A percentile compares a stretch with the other conserved stretches of the same genome.
Evolutionary conservation across 257 asterid species (phyloP).

Genomic region (Nicotiana tomentosiformis): DNA sequence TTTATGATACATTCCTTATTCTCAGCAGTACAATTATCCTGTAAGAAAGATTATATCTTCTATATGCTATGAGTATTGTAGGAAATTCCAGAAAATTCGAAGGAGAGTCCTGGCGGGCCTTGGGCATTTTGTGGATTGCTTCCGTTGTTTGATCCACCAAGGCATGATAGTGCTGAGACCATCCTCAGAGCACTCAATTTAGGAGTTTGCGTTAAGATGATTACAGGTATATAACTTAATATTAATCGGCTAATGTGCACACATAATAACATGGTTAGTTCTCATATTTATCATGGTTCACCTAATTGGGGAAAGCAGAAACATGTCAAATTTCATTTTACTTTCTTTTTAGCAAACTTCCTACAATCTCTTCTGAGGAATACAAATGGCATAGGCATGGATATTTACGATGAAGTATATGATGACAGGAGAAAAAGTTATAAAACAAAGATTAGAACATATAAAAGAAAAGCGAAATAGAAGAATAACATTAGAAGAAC

Average conservation of each 20-base stretch:
- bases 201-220: conserved; percentile 30
- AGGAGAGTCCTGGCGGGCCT: conserved; percentile 24
- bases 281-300: not conserved
- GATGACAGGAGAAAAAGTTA: not conserved
- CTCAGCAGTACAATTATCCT: not conserved
- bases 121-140: conserved; percentile 29
- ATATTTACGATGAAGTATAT: not conserved
- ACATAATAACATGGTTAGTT: not conserved
- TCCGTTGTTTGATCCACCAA: conserved; percentile 32
- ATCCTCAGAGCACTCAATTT: conserved; percentile 26
- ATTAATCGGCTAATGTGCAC: not conserved
- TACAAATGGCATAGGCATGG: not conserved
- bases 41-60: not conserved
- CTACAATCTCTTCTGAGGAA: not conserved
- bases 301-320: not conserved
- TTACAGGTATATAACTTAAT: conserved; percentile 11
- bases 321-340: not conserved
- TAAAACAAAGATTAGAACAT: not conserved
- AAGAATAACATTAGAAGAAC: no score
- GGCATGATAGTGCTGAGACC: conserved; percentile 28
- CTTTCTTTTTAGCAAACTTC: not conserved
- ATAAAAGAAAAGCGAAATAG: not conserved
- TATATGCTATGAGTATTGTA: conserved; percentile 4
- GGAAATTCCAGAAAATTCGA: conserved; percentile 20
- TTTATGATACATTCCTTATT: not conserved